A percentile compares a stretch with the other conserved stretches of the same genome.
Evolutionary conservation across 345 rosid genomes (phyloP).

Genomic region (Litchi chinensis): DNA sequence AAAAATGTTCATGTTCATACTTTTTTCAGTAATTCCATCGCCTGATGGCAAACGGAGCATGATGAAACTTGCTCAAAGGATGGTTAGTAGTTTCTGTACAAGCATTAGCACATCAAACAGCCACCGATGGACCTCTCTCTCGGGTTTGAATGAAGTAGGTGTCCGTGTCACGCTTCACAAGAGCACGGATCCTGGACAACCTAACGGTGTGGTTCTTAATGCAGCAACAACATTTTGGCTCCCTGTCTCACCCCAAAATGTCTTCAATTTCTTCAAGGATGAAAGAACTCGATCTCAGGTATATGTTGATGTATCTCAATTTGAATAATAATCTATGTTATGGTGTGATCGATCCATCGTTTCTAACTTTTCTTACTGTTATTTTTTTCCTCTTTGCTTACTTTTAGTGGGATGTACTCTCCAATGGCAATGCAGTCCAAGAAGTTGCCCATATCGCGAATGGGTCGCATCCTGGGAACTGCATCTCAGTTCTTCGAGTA

Average conservation of each 20-base stretch:
- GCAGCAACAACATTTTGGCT: conserved; percentile 97
- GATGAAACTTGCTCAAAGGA: conserved; percentile 97
- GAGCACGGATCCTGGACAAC: conserved; percentile 76
- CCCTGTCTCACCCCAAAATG: conserved; percentile 69
- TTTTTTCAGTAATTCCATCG: conserved; percentile 67
- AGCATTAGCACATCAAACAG: conserved; percentile 82
- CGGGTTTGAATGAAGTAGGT: conserved; percentile 68
- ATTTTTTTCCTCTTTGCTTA: conserved; percentile 7
- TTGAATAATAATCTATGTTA: neutral
- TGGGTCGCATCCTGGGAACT: conserved; percentile 88
- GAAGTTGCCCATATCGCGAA: conserved; percentile 94
- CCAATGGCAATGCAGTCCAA: conserved; percentile 80
- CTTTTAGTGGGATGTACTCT: conserved; percentile 93
- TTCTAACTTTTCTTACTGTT: conserved; percentile 6
- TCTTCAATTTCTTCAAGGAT: conserved; percentile 86
- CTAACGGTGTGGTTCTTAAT: conserved; percentile 80
- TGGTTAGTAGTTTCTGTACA: conserved; percentile 77
- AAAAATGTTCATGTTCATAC: conserved; percentile 8
- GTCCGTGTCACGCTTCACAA: conserved; percentile 82
- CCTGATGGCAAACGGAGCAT: conserved; percentile 89
- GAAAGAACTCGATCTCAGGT: conserved; percentile 95
- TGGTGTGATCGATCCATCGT: neutral
- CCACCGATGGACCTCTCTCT: conserved; percentile 65
- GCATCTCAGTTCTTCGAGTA: conserved; percentile 94
- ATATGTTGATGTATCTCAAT: neutral